Percentiles rank a stretch among this genome's conserved stretches.
phyloP scores from a whole-genome alignment of 345 rosid genomes.

The Punica granatum region DNA sequence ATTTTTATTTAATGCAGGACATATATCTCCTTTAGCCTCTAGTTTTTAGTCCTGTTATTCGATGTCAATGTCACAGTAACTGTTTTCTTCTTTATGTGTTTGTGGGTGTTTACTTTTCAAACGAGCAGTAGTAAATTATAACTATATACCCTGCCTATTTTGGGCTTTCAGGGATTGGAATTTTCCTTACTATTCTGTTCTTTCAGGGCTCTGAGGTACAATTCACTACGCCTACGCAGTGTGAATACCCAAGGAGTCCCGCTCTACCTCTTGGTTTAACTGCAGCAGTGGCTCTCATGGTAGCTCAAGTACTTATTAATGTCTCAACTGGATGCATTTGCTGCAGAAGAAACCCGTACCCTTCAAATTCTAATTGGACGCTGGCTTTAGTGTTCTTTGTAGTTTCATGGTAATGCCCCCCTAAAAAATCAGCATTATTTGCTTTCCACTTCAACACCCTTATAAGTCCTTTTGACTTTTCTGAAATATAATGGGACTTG shows the following conservation, averaged over 20 bases:
- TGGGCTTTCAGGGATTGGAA: neutral
- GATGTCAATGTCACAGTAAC: no score
- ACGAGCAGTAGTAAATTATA: neutral
- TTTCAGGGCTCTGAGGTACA: slow-evolving; percentile 61
- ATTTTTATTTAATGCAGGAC: no score
- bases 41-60: no score
- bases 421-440: no score
- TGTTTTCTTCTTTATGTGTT: neutral
- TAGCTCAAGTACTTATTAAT: slow-evolving; percentile 57
- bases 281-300: slow-evolving; percentile 53
- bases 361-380: slow-evolving; percentile 57
- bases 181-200: slow-evolving; percentile 8
- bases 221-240: slow-evolving; percentile 30
- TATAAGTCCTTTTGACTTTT: neutral
- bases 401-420: slow-evolving; percentile 67
- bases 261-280: slow-evolving; percentile 65
- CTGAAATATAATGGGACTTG: neutral
- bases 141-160: neutral
- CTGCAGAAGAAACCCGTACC: slow-evolving; percentile 48
- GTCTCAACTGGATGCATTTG: slow-evolving; percentile 69
- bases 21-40: no score
- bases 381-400: slow-evolving; percentile 56
- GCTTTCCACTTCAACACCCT: neutral
- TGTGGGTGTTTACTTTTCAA: no score
- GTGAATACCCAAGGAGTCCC: slow-evolving; percentile 64